phyloP scores from a whole-genome alignment of 257 asterid genomes.

The Dorcoceras hygrometricum region DNA sequence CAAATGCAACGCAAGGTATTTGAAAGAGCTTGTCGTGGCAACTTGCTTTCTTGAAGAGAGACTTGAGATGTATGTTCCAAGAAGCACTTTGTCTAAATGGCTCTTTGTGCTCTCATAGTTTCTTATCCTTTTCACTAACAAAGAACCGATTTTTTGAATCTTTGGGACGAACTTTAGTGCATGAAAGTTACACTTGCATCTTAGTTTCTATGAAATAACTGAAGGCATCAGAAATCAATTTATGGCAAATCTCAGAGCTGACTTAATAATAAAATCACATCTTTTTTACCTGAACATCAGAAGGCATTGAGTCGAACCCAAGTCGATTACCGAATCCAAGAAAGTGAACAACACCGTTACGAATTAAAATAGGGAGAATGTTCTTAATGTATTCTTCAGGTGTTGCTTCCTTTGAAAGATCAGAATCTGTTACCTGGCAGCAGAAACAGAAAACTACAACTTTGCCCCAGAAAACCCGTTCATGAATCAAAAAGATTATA shows the following conservation, averaged over 20 bases:
- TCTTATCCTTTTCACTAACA: conserved; percentile 64
- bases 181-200: conserved; percentile 96
- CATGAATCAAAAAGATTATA: conserved; percentile 7
- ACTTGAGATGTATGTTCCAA: conserved; percentile 56
- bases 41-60: conserved; percentile 24
- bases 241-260: not conserved
- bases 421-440: conserved; percentile 82
- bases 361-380: conserved; percentile 60
- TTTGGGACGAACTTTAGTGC: conserved; percentile 74
- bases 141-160: conserved; percentile 62
- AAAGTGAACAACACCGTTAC: not conserved
- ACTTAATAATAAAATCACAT: not conserved
- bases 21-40: conserved; percentile 31
- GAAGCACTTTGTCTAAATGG: conserved; percentile 63
- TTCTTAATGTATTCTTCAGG: conserved; percentile 63
- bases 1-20: conserved; percentile 85
- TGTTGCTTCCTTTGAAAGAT: conserved; percentile 83
- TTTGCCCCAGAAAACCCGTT: not conserved
- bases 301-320: conserved; percentile 44
- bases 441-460: conserved; percentile 20
- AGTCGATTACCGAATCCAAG: not conserved
- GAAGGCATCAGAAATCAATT: conserved; percentile 11
- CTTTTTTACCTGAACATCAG: conserved; percentile 63
- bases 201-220: conserved; percentile 55
- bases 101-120: conserved; percentile 37